phyloP scores from a whole-genome alignment of 225 moss, liverwort and hornwort genomes.

The Physcomitrium patens region DNA sequence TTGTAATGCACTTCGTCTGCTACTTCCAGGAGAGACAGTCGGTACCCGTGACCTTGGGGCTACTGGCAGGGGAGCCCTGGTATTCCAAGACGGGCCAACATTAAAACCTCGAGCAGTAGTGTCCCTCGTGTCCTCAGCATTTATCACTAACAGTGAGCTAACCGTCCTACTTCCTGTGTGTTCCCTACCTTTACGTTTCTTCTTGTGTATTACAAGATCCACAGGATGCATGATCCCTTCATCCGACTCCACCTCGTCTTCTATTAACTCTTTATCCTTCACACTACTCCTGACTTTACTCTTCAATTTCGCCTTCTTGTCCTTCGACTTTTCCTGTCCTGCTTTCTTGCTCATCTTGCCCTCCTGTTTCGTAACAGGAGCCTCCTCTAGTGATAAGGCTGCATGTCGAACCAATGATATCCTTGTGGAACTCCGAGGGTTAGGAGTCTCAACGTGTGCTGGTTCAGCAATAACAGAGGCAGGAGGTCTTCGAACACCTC shows the following conservation, averaged over 20 bases:
- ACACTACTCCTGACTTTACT: constrained; percentile 47
- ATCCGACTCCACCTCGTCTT: constrained; percentile 39
- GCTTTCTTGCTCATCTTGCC: constrained; percentile 63
- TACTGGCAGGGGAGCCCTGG: constrained; percentile 35
- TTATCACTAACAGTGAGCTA: constrained; percentile 47
- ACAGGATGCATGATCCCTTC: constrained; percentile 85
- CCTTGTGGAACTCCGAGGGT: constrained; percentile 54
- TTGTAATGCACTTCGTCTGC: constrained; percentile 55
- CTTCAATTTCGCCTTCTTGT: constrained; percentile 54
- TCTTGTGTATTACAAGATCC: constrained; percentile 96
- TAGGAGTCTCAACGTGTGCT: constrained; percentile 33
- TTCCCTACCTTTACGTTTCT: constrained; percentile 97
- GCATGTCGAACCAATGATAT: constrained; percentile 54
- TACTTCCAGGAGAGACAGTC: constrained; percentile 47
- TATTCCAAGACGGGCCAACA: constrained; percentile 50
- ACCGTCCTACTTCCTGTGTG: constrained; percentile 72
- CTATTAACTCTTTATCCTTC: constrained; percentile 56
- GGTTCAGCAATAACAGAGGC: constrained; percentile 33
- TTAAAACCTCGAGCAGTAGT: constrained; percentile 44
- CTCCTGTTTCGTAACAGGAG: constrained; percentile 30
- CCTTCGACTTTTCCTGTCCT: constrained; percentile 60
- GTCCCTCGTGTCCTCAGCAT: constrained; percentile 45
- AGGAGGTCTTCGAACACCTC: constrained; percentile 57
- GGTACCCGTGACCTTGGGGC: constrained; percentile 50
- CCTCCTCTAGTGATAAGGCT: constrained; percentile 31